These are phyloP conservation scores for Monosporozyma aerobia DNA, from an alignment of 805 yeast species.

Conservation along the genomic window DNA sequence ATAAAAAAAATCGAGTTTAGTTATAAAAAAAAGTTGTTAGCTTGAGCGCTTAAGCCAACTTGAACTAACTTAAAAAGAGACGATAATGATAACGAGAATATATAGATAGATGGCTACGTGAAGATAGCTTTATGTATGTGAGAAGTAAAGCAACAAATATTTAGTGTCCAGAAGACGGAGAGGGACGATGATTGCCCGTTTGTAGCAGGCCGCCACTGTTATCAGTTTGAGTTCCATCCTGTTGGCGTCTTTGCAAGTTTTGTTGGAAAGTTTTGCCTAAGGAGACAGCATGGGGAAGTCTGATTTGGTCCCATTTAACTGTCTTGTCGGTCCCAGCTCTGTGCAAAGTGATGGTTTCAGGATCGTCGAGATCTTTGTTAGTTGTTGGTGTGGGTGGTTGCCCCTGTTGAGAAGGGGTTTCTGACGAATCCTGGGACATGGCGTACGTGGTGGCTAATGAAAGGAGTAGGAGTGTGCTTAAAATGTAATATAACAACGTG, in stretches of 20 bases:
- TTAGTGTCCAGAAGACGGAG: neutral
- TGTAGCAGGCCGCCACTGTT: constrained; percentile 16
- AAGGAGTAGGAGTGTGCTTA: neutral
- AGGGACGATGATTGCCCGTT: constrained; percentile 21
- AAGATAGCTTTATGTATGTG: neutral
- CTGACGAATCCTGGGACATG: neutral
- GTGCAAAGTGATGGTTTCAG: neutral
- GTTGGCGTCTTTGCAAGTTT: neutral
- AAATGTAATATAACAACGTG: neutral
- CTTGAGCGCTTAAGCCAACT: neutral
- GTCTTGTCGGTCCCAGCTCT: constrained; percentile 18
- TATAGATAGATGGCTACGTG: neutral
- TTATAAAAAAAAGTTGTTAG: neutral
- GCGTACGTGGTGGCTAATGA: neutral
- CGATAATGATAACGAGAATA: neutral
- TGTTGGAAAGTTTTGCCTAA: constrained; percentile 2
- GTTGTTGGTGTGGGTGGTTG: neutral
- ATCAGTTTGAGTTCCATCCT: neutral
- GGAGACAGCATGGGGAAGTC: constrained; percentile 19
- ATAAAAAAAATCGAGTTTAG: neutral
- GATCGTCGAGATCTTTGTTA: neutral
- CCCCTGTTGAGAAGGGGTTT: neutral
- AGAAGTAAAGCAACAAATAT: neutral
- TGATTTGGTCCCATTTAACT: constrained; percentile 15
- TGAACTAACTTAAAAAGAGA: neutral